phyloP scores from a whole-genome alignment of 225 moss, liverwort and hornwort genomes.

The Asterella californica region DNA sequence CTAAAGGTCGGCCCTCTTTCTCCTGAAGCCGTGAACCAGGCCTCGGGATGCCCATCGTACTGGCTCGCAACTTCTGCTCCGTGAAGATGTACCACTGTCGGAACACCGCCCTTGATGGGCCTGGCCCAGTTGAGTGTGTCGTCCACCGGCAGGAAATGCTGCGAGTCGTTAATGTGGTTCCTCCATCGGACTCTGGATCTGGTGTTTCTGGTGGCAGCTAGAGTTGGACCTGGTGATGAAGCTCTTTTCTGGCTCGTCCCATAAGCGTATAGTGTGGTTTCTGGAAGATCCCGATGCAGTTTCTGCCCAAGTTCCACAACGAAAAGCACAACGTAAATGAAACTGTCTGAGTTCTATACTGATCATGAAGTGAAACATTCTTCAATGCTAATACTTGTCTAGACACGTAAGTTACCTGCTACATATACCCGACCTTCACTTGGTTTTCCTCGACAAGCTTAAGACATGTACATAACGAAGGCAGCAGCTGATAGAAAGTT shows the following conservation, averaged over 20 bases:
- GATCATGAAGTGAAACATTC: no score
- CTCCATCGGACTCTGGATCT: constrained; percentile 25
- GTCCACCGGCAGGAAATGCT: constrained; percentile 40
- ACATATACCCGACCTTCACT: no score
- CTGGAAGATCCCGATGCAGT: constrained; percentile 21
- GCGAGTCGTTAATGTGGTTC: constrained; percentile 24
- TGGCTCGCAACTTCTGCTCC: constrained; percentile 42
- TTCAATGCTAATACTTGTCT: no score
- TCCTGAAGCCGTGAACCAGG: constrained; percentile 51
- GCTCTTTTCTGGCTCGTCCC: constrained; percentile 20
- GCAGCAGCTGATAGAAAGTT: no score
- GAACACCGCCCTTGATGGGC: constrained; percentile 44
- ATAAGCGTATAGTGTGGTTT: constrained; percentile 21
- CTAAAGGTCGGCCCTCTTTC: constrained; percentile 36
- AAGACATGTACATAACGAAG: background rate
- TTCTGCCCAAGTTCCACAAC: constrained; percentile 7
- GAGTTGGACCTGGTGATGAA: constrained; percentile 22
- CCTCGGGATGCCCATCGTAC: constrained; percentile 61
- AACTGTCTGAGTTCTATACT: background rate
- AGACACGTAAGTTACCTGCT: no score
- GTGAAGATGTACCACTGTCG: constrained; percentile 53
- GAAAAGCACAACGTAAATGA: background rate
- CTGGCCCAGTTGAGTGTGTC: constrained; percentile 48
- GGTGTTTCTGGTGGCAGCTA: constrained; percentile 1
- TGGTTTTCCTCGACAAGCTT: background rate